Conservation (phyloP, 73 alveolate species). For the Paramecium biaurelia region DNA sequence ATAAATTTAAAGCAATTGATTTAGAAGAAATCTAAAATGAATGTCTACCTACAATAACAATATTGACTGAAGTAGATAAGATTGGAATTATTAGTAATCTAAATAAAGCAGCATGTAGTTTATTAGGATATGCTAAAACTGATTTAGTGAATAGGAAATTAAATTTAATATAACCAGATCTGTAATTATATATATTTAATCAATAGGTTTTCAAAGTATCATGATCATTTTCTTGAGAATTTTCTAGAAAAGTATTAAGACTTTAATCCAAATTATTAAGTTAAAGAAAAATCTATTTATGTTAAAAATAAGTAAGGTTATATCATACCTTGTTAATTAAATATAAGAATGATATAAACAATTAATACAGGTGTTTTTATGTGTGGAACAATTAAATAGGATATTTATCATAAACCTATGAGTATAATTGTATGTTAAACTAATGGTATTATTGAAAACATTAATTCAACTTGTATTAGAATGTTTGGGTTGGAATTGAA, state of each 20-base stretch:
- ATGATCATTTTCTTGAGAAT: conserved; percentile 1
- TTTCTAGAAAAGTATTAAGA: neutral
- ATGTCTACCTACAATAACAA: neutral
- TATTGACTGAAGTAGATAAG: neutral
- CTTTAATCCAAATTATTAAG: neutral
- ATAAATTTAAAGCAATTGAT: neutral
- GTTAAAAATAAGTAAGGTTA: neutral
- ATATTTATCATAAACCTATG: neutral
- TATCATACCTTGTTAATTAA: neutral
- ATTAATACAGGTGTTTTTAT: neutral
- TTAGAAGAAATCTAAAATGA: neutral
- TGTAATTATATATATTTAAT: neutral
- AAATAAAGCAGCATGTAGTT: conserved; percentile 42
- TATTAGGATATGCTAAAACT: conserved; percentile 48
- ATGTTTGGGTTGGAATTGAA: neutral
- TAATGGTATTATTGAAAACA: neutral
- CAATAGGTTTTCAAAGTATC: neutral
- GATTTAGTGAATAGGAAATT: conserved; percentile 21
- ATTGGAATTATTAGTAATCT: neutral
- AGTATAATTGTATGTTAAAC: neutral
- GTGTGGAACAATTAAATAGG: neutral
- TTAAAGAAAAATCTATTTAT: neutral
- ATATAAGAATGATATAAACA: conserved; percentile 11
- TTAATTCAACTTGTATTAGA: neutral
- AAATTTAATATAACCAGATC: conserved; percentile 4